phyloP scores from a whole-genome alignment of 176 grass and related monocot species.

The Miscanthus lutarioriparius region DNA sequence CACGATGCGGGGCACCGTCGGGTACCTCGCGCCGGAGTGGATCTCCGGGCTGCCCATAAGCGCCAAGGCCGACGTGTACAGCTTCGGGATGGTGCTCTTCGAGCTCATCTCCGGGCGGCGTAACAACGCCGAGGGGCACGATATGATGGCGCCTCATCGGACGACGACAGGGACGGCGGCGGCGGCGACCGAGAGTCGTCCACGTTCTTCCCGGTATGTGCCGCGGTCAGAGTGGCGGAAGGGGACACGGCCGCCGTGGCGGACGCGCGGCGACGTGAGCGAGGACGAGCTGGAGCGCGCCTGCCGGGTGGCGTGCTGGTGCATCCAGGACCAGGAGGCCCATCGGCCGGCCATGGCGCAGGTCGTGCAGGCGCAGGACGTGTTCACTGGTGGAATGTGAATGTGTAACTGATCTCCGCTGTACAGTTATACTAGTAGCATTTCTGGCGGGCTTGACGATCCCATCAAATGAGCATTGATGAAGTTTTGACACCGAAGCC shows the following conservation, averaged over 20 bases:
- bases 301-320: constrained; percentile 46
- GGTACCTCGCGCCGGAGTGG: too few species aligned
- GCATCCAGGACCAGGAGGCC: constrained; percentile 39
- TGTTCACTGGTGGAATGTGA: too few species aligned
- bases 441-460: too few species aligned
- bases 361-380: constrained; percentile 22
- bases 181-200: too few species aligned
- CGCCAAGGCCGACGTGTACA: constrained; percentile 51
- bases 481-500: too few species aligned
- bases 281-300: constrained; percentile 34
- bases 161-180: not conserved
- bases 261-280: constrained; percentile 25
- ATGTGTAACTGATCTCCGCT: too few species aligned
- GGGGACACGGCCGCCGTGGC: constrained; percentile 22
- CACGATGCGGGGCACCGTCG: too few species aligned
- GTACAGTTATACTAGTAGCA: too few species aligned
- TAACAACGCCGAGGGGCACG: not conserved
- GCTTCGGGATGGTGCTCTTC: constrained; percentile 50
- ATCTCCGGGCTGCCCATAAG: too few species aligned
- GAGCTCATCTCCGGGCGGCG: constrained; percentile 15
- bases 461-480: too few species aligned
- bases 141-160: too few species aligned
- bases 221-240: constrained; percentile 8
- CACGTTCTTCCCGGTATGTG: constrained; percentile 38
- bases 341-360: constrained; percentile 41